Conservation (phyloP, 139 green algal species). For the Dunaliella sp. region DNA sequence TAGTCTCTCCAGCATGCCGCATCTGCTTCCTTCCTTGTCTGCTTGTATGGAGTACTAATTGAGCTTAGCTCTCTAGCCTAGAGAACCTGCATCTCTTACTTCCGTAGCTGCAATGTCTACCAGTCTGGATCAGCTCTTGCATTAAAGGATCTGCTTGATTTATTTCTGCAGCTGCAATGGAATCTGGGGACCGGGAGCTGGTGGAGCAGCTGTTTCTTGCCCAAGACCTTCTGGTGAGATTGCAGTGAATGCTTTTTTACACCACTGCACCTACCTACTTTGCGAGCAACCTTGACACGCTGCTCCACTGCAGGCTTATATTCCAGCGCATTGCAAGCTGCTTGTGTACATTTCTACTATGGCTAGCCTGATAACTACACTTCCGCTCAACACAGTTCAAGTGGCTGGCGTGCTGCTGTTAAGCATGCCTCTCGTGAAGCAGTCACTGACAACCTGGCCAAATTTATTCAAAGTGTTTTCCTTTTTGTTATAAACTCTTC, state of each 20-base stretch:
- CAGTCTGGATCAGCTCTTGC: too few relatives aligned
- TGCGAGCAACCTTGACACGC: conserved; percentile 63
- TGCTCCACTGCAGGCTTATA: conserved; percentile 60
- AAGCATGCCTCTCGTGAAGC: too few relatives aligned
- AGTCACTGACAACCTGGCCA: too few relatives aligned
- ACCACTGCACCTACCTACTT: background rate
- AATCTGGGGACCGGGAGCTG: conserved; percentile 56
- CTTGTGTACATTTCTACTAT: conserved; percentile 52
- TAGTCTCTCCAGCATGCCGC: too few relatives aligned
- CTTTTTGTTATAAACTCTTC: too few relatives aligned
- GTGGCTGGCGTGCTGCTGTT: background rate
- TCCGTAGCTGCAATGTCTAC: too few relatives aligned
- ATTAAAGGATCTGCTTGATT: too few relatives aligned
- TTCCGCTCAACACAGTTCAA: background rate
- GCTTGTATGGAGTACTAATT: too few relatives aligned
- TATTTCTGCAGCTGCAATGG: conserved; percentile 64
- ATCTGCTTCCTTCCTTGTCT: too few relatives aligned
- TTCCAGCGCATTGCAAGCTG: conserved; percentile 86
- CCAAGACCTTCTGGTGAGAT: conserved; percentile 50
- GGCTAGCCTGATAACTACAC: background rate
- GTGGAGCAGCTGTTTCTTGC: conserved; percentile 81
- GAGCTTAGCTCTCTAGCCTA: too few relatives aligned
- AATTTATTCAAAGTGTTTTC: too few relatives aligned
- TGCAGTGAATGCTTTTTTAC: background rate
- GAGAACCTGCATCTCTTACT: too few relatives aligned